Evolutionary conservation across 805 yeast species (phyloP).

Genomic region (Priceomyces medius): DNA sequence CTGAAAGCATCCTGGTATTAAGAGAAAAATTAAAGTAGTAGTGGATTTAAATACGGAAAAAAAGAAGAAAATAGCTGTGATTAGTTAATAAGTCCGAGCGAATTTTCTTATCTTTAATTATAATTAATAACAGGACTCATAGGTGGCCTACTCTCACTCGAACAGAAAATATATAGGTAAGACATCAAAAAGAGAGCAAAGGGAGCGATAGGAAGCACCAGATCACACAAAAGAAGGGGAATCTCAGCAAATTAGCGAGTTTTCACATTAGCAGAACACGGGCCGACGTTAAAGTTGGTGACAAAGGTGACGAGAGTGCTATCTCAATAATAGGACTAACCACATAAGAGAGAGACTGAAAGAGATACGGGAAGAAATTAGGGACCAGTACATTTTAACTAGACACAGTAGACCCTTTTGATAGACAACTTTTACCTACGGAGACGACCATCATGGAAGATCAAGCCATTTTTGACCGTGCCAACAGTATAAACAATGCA

Average conservation of each 20-base stretch:
- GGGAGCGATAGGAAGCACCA: neutral
- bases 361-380: no score
- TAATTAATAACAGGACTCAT: neutral
- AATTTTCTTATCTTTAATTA: slow-evolving; percentile 1
- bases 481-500: neutral
- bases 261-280: neutral
- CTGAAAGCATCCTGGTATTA: no score
- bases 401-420: no score
- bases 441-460: slow-evolving; percentile 2
- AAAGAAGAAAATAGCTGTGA: neutral
- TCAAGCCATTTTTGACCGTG: slow-evolving; percentile 5
- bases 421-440: neutral
- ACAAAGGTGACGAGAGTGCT: no score
- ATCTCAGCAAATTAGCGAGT: neutral
- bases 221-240: neutral
- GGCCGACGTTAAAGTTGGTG: neutral
- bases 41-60: neutral
- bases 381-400: no score
- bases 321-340: no score
- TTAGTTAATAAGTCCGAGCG: neutral
- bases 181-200: neutral
- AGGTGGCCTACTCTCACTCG: neutral
- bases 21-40: no score
- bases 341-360: no score
- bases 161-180: neutral